Evolutionary conservation across 2,329 filamentous ascomycete genomes (phyloP).

Genomic region (Penicillium sp.): DNA sequence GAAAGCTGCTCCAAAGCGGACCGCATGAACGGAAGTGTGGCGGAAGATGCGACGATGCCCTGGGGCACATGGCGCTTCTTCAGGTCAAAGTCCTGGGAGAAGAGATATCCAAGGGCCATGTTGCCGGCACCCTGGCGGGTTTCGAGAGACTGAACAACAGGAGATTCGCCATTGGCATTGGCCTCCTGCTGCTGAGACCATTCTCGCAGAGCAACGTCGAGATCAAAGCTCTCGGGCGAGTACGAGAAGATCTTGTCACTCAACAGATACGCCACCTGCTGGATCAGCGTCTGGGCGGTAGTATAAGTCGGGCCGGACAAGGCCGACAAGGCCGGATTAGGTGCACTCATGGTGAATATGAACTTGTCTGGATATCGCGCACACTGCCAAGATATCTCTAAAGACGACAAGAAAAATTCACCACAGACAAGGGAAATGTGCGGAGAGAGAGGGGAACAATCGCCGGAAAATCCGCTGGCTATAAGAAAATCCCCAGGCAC

Average conservation of each 20-base stretch:
- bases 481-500: constrained; percentile 29
- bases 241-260: constrained; percentile 98
- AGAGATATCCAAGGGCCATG: constrained; percentile 92
- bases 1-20: constrained; percentile 86
- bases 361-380: constrained; percentile 26
- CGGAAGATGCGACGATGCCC: constrained; percentile 79
- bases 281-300: constrained; percentile 86
- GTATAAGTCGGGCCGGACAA: constrained; percentile 87
- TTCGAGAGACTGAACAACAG: constrained; percentile 74
- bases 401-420: constrained; percentile 20
- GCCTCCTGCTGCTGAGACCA: constrained; percentile 67
- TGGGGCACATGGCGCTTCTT: constrained; percentile 88
- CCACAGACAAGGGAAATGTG: constrained; percentile 19
- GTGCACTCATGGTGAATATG: constrained; percentile 28
- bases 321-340: constrained; percentile 46
- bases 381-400: constrained; percentile 20
- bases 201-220: constrained; percentile 74
- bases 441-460: constrained; percentile 20
- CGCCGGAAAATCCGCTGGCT: constrained; percentile 15
- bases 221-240: constrained; percentile 86
- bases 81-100: constrained; percentile 93
- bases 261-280: constrained; percentile 91
- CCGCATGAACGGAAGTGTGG: constrained; percentile 74
- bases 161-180: constrained; percentile 78
- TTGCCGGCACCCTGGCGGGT: constrained; percentile 83